These are phyloP conservation scores for Solidago caesia DNA, from an alignment of 129 eudicot species.

Conservation along the genomic window DNA sequence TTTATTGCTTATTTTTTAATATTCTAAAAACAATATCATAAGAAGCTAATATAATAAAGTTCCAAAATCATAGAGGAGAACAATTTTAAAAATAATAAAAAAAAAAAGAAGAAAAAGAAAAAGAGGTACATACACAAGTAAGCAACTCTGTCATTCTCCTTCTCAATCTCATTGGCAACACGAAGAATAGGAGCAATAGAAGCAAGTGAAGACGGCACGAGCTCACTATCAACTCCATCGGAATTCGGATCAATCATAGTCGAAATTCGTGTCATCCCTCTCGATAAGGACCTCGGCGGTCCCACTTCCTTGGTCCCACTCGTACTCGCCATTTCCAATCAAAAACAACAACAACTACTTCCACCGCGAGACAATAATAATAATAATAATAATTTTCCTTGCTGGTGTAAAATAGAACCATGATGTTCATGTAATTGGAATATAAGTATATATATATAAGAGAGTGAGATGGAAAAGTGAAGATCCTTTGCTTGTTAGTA, in stretches of 20 bases:
- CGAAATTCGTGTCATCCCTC: conserved; percentile 39
- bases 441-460: no score
- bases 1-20: no score
- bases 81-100: not conserved
- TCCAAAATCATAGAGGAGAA: not conserved
- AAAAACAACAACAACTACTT: not conserved
- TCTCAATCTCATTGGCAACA: conserved; percentile 87
- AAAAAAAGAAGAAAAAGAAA: no score
- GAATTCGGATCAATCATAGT: conserved; percentile 57
- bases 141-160: conserved; percentile 83
- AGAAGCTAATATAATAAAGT: not conserved
- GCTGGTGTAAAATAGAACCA: no score
- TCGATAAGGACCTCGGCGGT: conserved; percentile 59
- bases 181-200: conserved; percentile 82
- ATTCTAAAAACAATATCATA: no score
- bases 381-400: no score
- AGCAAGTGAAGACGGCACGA: conserved; percentile 88
- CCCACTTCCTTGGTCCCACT: conserved; percentile 71
- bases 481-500: no score
- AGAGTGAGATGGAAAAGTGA: no score
- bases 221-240: conserved; percentile 81
- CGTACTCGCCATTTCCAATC: conserved; percentile 70
- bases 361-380: conserved; percentile 8
- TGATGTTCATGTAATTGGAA: no score
- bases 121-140: conserved; percentile 60